Evolutionary conservation across 441 rosid species (phyloP).

Genomic region (Gossypium gossypioides): DNA sequence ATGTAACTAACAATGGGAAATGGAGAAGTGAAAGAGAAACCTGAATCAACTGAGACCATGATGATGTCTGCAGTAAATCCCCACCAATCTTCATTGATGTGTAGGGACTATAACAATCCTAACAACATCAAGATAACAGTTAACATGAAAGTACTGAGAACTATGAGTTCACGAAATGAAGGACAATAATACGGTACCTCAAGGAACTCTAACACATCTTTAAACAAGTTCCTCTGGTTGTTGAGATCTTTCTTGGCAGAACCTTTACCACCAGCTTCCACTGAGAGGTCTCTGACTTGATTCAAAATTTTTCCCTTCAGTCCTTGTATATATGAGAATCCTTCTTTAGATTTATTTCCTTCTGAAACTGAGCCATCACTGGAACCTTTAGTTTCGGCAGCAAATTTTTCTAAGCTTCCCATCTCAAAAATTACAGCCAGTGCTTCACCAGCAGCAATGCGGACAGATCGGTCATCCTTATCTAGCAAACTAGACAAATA

Average conservation of each 20-base stretch:
- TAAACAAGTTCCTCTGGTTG: constrained; percentile 72
- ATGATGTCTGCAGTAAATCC: constrained; percentile 43
- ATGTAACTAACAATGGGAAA: background rate
- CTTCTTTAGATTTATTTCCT: constrained; percentile 45
- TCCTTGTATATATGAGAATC: constrained; percentile 48
- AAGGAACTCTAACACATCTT: constrained; percentile 64
- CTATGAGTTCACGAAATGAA: background rate
- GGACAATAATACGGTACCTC: constrained; percentile 41
- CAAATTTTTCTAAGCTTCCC: constrained; percentile 58
- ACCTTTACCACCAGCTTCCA: constrained; percentile 93
- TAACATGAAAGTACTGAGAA: background rate
- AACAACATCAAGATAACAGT: constrained; percentile 5
- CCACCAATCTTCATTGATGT: constrained; percentile 63
- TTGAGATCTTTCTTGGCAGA: constrained; percentile 84
- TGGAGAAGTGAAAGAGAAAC: constrained; percentile 20
- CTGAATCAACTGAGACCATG: constrained; percentile 79
- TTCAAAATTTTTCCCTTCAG: constrained; percentile 51
- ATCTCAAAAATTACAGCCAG: constrained; percentile 70
- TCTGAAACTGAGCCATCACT: constrained; percentile 36
- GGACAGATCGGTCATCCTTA: constrained; percentile 75
- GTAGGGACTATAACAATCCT: constrained; percentile 62
- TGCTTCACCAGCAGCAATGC: constrained; percentile 95
- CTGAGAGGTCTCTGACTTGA: constrained; percentile 66
- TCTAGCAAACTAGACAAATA: constrained; percentile 67
- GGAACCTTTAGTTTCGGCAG: constrained; percentile 36